Base-by-base conservation (phyloP, 164 flowering plant genomes). In the Annona cherimola region DNA sequence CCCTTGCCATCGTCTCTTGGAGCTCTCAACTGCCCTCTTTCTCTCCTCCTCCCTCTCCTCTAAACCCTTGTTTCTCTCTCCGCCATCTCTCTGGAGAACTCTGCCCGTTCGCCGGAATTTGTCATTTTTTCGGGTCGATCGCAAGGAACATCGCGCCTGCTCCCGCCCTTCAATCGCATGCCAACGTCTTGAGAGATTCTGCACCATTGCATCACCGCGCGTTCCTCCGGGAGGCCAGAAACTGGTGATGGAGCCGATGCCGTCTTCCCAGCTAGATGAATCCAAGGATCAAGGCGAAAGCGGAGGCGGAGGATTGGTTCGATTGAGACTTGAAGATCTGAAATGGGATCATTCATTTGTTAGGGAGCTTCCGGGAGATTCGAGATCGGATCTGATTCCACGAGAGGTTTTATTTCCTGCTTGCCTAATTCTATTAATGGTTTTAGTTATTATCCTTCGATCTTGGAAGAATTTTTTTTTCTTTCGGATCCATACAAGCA, bases 291-390 rank as follows among this genome's bases (percentile, higher is more conserved):
- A 88, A 68, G 82, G 75, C 18, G 75, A 86, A 66, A 83, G 75
- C 18, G 75, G 86, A 66, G 78, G 71, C 6, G 61, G 50, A 4
- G 77, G 43, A 6, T 68, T 45, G 74, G 74, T 50, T 20, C 72
- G 68, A 42, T 72, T 81, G 82, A 84, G 64, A 73, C 88, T 95
- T 3, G 94, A 95, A 66, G 96, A 93, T 78, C 82, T 95, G 59
- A 95, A 85, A 67, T 93, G 99, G 99, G 99, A 93, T 69, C 82
- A 95, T 70, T 95, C 98, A 0, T 94, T 95, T 74, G 96, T 95
- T 59, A 78, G 92, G 43, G 94, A 90, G 73, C 72, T 93, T 74
- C 99, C 99, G 35, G 97, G 86, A 16, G 99, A 95, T 83, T 82
- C 92, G 3, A 77, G 91, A 67, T 77, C 85, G 57, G 94, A 95